A percentile compares a stretch with the other conserved stretches of the same genome.
phyloP scores from a whole-genome alignment of 1,139 yeast genomes.

The Magnusiomyces fungicola region DNA sequence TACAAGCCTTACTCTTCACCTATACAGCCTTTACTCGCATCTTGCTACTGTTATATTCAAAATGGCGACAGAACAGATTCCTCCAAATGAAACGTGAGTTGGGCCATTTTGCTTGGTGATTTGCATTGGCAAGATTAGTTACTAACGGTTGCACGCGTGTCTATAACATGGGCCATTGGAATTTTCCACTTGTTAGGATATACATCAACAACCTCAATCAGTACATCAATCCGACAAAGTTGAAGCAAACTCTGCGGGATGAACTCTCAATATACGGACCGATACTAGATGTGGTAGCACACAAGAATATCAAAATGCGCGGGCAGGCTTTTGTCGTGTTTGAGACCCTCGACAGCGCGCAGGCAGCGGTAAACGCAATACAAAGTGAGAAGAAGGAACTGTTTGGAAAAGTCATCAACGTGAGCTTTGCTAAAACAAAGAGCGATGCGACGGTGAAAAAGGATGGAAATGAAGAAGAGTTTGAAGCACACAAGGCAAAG shows the following conservation, averaged over 20 bases:
- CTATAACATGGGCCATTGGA: no score
- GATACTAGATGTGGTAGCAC: constrained; percentile 50
- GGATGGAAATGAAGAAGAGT: constrained; percentile 25
- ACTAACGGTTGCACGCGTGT: no score
- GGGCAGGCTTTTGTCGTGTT: constrained; percentile 88
- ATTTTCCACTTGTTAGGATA: constrained; percentile 28
- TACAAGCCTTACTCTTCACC: no score
- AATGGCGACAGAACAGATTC: no score
- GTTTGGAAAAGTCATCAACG: constrained; percentile 47
- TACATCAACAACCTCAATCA: constrained; percentile 71
- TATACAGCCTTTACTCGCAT: no score
- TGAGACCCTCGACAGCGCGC: constrained; percentile 39
- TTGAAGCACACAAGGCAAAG: constrained; percentile 29
- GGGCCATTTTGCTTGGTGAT: no score
- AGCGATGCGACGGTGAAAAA: constrained; percentile 41
- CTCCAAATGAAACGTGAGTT: no score
- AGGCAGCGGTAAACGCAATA: constrained; percentile 39
- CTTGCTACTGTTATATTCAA: no score
- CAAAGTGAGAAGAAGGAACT: constrained; percentile 29
- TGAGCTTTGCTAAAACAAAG: constrained; percentile 38
- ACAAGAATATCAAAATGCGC: constrained; percentile 53
- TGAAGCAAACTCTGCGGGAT: constrained; percentile 40
- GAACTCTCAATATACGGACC: constrained; percentile 44
- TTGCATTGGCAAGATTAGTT: no score
- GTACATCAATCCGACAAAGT: constrained; percentile 46